A percentile compares a stretch with the other conserved stretches of the same genome.
Conservation (phyloP, 164 flowering plant species). For the Stephania cephalantha region DNA sequence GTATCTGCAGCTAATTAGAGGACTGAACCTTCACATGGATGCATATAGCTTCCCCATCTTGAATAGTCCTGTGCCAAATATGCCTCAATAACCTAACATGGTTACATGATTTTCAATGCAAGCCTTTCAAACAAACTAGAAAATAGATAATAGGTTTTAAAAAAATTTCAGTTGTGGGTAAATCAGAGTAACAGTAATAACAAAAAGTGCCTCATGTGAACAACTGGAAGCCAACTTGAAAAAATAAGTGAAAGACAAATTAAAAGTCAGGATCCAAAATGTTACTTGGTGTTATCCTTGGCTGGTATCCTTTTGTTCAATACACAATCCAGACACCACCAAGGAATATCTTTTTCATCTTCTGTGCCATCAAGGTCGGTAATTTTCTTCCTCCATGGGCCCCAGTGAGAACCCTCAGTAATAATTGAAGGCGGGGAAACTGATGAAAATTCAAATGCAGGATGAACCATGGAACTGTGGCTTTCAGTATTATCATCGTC, state of each 20-base stretch:
- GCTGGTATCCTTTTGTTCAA: constrained; percentile 84
- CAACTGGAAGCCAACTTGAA: neutral
- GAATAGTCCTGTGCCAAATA: no score
- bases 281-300: constrained; percentile 89
- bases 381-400: constrained; percentile 96
- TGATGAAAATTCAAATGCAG: constrained; percentile 84
- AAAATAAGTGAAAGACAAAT: neutral
- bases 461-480: constrained; percentile 57
- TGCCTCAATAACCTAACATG: no score
- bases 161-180: no score
- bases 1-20: neutral
- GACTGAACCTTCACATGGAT: no score
- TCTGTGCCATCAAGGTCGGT: constrained; percentile 90
- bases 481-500: constrained; percentile 68
- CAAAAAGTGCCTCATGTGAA: neutral
- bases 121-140: neutral
- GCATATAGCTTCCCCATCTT: no score
- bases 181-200: no score
- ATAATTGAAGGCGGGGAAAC: constrained; percentile 83
- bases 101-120: neutral
- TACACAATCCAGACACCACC: constrained; percentile 95
- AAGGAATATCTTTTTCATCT: constrained; percentile 92
- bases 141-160: neutral
- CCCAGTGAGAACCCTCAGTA: constrained; percentile 97
- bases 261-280: constrained; percentile 3